phyloP scores from a whole-genome alignment of 345 rosid species.

The Microthlaspi erraticum region DNA sequence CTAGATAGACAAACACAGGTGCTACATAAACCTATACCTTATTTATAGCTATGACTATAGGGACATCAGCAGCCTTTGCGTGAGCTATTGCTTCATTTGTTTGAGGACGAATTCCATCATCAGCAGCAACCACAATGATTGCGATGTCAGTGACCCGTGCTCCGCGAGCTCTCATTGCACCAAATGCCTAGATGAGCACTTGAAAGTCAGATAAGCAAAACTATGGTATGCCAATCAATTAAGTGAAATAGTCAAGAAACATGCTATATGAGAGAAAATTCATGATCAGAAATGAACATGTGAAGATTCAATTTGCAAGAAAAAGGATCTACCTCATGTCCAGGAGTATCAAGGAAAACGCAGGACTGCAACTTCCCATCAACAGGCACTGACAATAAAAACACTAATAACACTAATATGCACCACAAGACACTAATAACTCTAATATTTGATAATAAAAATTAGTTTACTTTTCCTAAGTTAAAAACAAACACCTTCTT shows the following conservation, averaged over 20 bases:
- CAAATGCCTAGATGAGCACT: slow-evolving; percentile 78
- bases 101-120: slow-evolving; percentile 99
- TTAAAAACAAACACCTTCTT: too few relatives aligned
- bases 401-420: too few relatives aligned
- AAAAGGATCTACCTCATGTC: slow-evolving; percentile 77
- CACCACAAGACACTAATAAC: too few relatives aligned
- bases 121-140: slow-evolving; percentile 96
- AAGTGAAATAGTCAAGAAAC: slow-evolving; percentile 7
- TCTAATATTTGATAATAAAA: too few relatives aligned
- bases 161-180: slow-evolving; percentile 99
- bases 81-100: slow-evolving; percentile 98
- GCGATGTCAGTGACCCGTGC: slow-evolving; percentile 97
- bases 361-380: slow-evolving; percentile 84
- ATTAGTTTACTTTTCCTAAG: too few relatives aligned
- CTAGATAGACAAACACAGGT: slow-evolving; percentile 9
- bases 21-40: slow-evolving; percentile 58
- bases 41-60: slow-evolving; percentile 87
- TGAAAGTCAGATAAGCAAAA: slow-evolving; percentile 45
- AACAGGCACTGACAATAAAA: slow-evolving; percentile 72
- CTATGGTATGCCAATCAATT: slow-evolving; percentile 7
- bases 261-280: too few relatives aligned
- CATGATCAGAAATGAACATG: slow-evolving; percentile 20
- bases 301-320: slow-evolving; percentile 24
- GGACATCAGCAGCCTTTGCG: slow-evolving; percentile 97
- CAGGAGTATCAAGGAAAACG: slow-evolving; percentile 99